A percentile compares a stretch with the other conserved stretches of the same genome.
Conservation (phyloP, 768 basidiomycete genomes). For the Suillus occidentalis region DNA sequence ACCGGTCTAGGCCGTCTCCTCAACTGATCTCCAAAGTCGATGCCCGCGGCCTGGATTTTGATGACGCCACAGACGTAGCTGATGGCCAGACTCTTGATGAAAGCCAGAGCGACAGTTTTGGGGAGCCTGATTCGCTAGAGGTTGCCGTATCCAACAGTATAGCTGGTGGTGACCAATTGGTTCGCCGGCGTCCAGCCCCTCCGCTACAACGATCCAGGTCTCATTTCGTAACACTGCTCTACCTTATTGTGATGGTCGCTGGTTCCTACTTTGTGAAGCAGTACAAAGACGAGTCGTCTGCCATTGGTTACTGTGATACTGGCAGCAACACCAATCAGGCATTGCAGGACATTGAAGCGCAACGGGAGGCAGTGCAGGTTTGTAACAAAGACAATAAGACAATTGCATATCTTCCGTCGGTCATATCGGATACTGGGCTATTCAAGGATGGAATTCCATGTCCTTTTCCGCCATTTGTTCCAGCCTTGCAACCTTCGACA, state of each 20-base stretch:
- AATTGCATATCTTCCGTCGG: constrained; percentile 37
- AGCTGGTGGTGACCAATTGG: constrained; percentile 31
- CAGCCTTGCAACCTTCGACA: constrained; percentile 54
- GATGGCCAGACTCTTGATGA: constrained; percentile 16
- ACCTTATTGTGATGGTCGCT: constrained; percentile 35
- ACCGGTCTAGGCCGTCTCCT: constrained; percentile 19
- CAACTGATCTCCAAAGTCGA: constrained; percentile 22
- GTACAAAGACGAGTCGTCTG: constrained; percentile 67
- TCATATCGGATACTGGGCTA: constrained; percentile 26
- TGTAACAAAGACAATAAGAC: constrained; percentile 61
- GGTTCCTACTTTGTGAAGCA: constrained; percentile 37
- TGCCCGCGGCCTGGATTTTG: constrained; percentile 22
- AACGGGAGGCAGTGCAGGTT: constrained; percentile 46
- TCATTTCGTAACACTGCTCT: constrained; percentile 44
- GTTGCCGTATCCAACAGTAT: constrained; percentile 39
- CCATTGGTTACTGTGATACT: constrained; percentile 76
- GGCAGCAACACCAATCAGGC: constrained; percentile 58
- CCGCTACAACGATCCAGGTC: constrained; percentile 21
- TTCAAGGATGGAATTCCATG: constrained; percentile 42
- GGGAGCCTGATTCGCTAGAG: constrained; percentile 24
- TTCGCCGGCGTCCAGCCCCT: constrained; percentile 12
- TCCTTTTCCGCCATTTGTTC: constrained; percentile 53
- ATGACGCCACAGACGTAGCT: constrained; percentile 4
- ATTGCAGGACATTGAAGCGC: constrained; percentile 48
- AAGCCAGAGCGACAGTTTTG: constrained; percentile 16